Evolutionary conservation across 371 early-diverging fungal genomes (phyloP), one percentile per base, ranked within the genome.

Genomic region (Mucor saturninus): DNA sequence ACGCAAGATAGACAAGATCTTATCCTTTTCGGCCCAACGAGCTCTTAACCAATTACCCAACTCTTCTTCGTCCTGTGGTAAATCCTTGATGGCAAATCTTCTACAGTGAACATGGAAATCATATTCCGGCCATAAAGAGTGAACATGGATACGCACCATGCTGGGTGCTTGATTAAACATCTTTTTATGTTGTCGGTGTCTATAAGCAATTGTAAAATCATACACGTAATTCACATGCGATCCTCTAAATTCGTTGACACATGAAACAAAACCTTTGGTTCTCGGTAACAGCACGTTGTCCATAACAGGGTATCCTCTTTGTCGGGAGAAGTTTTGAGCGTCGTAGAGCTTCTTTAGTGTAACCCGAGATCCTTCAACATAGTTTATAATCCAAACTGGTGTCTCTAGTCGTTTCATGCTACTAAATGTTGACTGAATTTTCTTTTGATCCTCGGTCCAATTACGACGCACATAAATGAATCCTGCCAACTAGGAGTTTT

Each of bases 221-320:
- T 89, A 89, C 2, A 89, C 80, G 66, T 83, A 82, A 59, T 86
- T 79, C 37, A 89, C 83, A 75, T 90, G 89, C n/a, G 78, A 83
- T 42, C 74, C 68, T 32, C 88, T 72, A 52, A 90, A 79, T 62
- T 81, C 81, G 59, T 83, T 72, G 13, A 91, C 79, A 46, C 87
- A 86, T 2, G 87, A 82, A 21, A 84, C 74, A 69, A 94, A 92
- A 5, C 95, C 95, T 62, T 91, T 93, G 21, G 87, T 90, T 48
- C 95, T 75, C 28, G 95, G 95, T 67, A 86, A 75, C 53, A 95
- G 67, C 0, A 94, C 86, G 69, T 94, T 79, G 28, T 84, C 74
- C 65, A 92, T 74, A 5, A 86, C 64, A 9, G 85, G 83, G 45
- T 89, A 75, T 8, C 83, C 83, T 14, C 83, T 80, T 49, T 81